phyloP scores from a whole-genome alignment of 2,329 filamentous ascomycete species.

The Monilinia fructicola region DNA sequence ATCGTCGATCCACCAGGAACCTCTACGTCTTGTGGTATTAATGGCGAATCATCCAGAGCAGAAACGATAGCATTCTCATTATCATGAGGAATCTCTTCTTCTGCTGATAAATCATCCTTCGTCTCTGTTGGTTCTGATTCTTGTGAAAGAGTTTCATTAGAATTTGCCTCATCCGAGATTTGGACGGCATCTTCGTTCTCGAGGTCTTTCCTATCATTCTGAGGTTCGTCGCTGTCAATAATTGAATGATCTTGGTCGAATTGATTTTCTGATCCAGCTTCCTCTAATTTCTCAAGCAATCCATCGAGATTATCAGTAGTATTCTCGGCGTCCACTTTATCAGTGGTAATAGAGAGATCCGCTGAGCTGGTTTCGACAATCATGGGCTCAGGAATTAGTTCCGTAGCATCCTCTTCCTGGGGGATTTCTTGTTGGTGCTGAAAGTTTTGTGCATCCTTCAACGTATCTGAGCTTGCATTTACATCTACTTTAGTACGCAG shows the following conservation, averaged over 20 bases:
- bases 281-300: slow-evolving; percentile 9
- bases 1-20: background rate
- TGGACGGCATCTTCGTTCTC: background rate
- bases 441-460: background rate
- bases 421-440: background rate
- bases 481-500: background rate
- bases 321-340: background rate
- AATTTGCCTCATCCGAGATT: background rate
- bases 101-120: background rate
- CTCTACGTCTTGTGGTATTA: background rate
- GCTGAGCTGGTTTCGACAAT: background rate
- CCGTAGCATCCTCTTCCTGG: background rate
- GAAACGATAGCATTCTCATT: background rate
- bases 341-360: background rate
- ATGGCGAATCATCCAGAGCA: background rate
- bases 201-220: background rate
- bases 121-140: background rate
- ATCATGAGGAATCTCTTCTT: too few species aligned
- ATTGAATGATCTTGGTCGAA: background rate
- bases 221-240: background rate
- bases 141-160: background rate
- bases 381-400: slow-evolving; percentile 6
- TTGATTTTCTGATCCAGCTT: background rate
- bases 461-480: background rate
- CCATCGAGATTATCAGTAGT: slow-evolving; percentile 13